Percentiles rank a stretch among this genome's conserved stretches.
Evolutionary conservation across 2,329 filamentous ascomycete genomes (phyloP).

Genomic region (Simplicillium aogashimaense): DNA sequence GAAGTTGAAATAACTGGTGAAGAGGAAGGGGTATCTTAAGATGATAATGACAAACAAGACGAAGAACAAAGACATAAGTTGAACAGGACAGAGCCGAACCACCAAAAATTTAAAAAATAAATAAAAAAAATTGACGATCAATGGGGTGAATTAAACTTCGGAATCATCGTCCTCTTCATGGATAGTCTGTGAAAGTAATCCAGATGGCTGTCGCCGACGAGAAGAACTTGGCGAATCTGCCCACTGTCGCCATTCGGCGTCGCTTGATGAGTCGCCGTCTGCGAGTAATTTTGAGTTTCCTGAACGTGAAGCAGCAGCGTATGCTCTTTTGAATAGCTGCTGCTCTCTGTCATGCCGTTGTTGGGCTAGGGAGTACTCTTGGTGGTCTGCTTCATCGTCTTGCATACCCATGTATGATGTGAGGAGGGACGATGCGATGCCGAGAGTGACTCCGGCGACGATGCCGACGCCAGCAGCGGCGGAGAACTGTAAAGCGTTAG

Average conservation of each 20-base stretch:
- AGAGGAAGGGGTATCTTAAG: background rate
- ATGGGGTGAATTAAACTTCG: slow-evolving; percentile 18
- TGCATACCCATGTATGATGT: slow-evolving; percentile 38
- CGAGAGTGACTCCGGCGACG: slow-evolving; percentile 48
- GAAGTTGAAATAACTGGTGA: background rate
- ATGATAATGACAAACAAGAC: too few relatives aligned
- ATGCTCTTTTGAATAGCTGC: slow-evolving; percentile 4
- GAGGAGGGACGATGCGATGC: slow-evolving; percentile 44
- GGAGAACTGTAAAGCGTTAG: slow-evolving; percentile 34
- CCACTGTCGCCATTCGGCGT: slow-evolving; percentile 26
- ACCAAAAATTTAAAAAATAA: too few relatives aligned
- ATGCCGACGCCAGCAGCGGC: slow-evolving; percentile 60
- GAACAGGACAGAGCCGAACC: background rate
- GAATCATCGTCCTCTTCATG: slow-evolving; percentile 61
- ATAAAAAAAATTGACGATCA: background rate
- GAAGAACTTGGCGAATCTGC: slow-evolving; percentile 10
- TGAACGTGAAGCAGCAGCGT: slow-evolving; percentile 4
- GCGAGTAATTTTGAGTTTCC: slow-evolving; percentile 8
- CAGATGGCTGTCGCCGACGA: slow-evolving; percentile 30
- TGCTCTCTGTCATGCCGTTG: slow-evolving; percentile 4
- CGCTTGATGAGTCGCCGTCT: slow-evolving; percentile 18
- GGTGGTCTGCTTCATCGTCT: slow-evolving; percentile 11
- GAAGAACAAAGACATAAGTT: too few relatives aligned
- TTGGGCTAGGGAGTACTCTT: slow-evolving; percentile 1
- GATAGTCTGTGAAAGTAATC: slow-evolving; percentile 56